These are phyloP conservation scores for Acidomyces sp. DNA, from an alignment of 495 filamentous ascomycete species.

Conservation along the genomic window DNA sequence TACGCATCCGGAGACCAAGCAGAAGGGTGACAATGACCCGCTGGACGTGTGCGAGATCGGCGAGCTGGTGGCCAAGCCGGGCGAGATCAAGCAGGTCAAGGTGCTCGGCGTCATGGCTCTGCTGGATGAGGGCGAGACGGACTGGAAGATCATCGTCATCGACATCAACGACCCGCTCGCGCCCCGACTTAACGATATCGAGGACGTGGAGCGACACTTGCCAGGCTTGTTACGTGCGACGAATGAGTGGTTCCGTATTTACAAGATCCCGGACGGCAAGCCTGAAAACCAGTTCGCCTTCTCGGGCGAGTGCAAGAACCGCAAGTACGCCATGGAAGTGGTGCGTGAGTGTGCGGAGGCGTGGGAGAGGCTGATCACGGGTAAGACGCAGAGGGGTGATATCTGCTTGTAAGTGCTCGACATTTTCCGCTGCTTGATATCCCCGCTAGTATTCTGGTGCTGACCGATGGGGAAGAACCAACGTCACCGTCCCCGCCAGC, in stretches of 20 bases:
- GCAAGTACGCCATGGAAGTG: constrained; percentile 92
- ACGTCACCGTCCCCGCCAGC: constrained; percentile 60
- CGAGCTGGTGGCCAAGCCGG: constrained; percentile 86
- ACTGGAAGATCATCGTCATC: constrained; percentile 99
- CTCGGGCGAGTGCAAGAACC: constrained; percentile 99
- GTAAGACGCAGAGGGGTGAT: constrained; percentile 62
- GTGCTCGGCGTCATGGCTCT: constrained; percentile 98
- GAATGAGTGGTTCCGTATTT: constrained; percentile 99
- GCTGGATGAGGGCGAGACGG: constrained; percentile 97
- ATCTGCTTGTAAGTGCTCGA: constrained; percentile 68
- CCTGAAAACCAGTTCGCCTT: constrained; percentile 99
- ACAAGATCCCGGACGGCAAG: constrained; percentile 99
- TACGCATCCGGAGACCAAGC: constrained; percentile 96
- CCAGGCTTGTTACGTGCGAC: constrained; percentile 92
- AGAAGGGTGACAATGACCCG: constrained; percentile 98
- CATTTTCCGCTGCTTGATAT: background rate
- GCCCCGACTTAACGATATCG: constrained; percentile 91
- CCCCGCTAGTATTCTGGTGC: background rate
- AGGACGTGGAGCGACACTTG: constrained; percentile 97
- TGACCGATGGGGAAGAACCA: constrained; percentile 45
- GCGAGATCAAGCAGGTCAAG: constrained; percentile 99
- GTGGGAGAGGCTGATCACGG: constrained; percentile 89
- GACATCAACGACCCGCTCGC: constrained; percentile 96
- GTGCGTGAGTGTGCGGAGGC: constrained; percentile 91
- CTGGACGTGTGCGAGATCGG: constrained; percentile 99